Percentiles rank a stretch among this genome's conserved stretches.
These are phyloP conservation scores for Geotrichum fermentans DNA, from an alignment of 1,139 yeast species.

Conservation along the genomic window DNA sequence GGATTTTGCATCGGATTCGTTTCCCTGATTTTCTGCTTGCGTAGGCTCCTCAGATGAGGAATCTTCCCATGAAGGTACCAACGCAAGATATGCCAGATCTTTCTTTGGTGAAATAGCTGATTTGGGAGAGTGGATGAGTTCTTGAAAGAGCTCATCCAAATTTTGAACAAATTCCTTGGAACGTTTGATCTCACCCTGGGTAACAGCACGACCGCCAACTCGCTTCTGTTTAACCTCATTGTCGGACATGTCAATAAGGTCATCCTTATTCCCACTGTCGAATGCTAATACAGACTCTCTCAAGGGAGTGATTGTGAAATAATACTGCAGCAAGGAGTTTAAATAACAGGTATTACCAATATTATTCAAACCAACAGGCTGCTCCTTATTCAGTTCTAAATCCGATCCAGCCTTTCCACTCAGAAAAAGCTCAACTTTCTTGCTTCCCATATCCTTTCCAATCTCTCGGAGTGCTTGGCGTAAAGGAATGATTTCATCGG, in stretches of 20 bases:
- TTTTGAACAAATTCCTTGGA: slow-evolving; percentile 77
- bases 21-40: too few relatives aligned
- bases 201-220: slow-evolving; percentile 82
- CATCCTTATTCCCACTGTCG: slow-evolving; percentile 28
- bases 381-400: slow-evolving; percentile 8
- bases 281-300: slow-evolving; percentile 54
- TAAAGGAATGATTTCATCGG: slow-evolving; percentile 32
- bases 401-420: slow-evolving; percentile 21
- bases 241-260: slow-evolving; percentile 20
- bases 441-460: slow-evolving; percentile 32
- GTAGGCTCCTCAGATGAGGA: slow-evolving; percentile 21
- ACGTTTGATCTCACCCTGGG: slow-evolving; percentile 65
- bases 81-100: slow-evolving; percentile 83
- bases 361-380: slow-evolving; percentile 63
- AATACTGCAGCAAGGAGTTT: slow-evolving; percentile 83
- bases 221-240: slow-evolving; percentile 38
- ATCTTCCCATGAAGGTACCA: slow-evolving; percentile 56
- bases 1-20: too few relatives aligned
- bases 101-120: slow-evolving; percentile 76
- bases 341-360: slow-evolving; percentile 94
- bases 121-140: slow-evolving; percentile 58
- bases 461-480: slow-evolving; percentile 37
- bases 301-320: slow-evolving; percentile 78
- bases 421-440: slow-evolving; percentile 27
- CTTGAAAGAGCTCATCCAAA: slow-evolving; percentile 60